These are phyloP conservation scores for Diversispora epigaea DNA, from an alignment of 192 early-diverging fungal species.

Conservation along the genomic window DNA sequence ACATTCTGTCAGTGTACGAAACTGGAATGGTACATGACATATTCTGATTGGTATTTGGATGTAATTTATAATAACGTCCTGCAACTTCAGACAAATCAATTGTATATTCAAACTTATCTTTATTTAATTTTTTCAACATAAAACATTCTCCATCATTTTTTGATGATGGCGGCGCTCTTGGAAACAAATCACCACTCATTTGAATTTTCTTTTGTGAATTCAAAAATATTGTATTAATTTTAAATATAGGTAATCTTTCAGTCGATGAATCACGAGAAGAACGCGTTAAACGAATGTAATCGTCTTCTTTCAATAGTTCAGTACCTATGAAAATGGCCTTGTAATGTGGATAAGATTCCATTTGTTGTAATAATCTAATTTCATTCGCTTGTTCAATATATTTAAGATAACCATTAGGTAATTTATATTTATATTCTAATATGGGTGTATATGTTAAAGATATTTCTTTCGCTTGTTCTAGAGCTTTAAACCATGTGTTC, in stretches of 20 bases:
- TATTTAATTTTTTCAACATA: background rate
- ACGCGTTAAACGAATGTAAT: background rate
- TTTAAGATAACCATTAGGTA: background rate
- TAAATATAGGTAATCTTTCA: background rate
- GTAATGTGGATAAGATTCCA: slow-evolving; percentile 7
- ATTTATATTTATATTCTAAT: background rate
- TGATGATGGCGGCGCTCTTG: background rate
- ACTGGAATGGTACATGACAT: background rate
- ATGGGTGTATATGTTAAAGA: background rate
- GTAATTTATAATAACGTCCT: background rate
- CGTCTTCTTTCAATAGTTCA: slow-evolving; percentile 9
- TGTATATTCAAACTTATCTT: slow-evolving; percentile 6
- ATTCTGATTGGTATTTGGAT: background rate
- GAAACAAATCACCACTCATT: slow-evolving; percentile 5
- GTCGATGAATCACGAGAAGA: background rate
- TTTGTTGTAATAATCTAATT: background rate
- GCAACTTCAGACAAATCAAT: slow-evolving; percentile 1
- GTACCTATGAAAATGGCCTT: background rate
- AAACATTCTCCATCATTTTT: background rate
- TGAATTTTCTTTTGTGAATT: slow-evolving; percentile 5
- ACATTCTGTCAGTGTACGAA: background rate
- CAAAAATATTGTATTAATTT: slow-evolving; percentile 10
- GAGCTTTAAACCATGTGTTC: background rate
- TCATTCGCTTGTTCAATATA: background rate
- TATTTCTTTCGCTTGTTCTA: background rate